Conservation (phyloP, 495 filamentous ascomycete species). For the Aspergillus saccharolyticus region DNA sequence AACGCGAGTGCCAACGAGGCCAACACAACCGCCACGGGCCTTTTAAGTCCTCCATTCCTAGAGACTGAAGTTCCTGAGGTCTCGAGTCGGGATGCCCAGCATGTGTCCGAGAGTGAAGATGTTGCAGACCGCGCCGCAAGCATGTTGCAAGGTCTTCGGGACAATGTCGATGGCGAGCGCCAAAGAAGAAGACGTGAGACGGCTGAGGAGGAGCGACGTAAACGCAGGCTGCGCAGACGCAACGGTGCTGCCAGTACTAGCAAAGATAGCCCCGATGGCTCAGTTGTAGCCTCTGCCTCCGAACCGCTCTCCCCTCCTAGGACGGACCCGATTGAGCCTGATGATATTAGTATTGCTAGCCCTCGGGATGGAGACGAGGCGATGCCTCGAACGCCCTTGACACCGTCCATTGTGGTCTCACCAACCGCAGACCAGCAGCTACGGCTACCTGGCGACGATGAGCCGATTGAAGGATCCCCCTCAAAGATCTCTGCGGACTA, state of each 20-base stretch:
- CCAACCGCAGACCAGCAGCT: conserved; percentile 24
- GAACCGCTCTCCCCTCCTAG: conserved; percentile 30
- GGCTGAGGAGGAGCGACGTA: conserved; percentile 64
- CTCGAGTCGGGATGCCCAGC: conserved; percentile 28
- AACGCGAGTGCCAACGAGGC: conserved; percentile 21
- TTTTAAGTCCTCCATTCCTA: conserved; percentile 33
- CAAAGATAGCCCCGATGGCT: conserved; percentile 43
- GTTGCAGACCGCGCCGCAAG: conserved; percentile 78
- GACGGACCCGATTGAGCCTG: conserved; percentile 21
- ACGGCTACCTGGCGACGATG: conserved; percentile 18
- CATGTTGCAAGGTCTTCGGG: conserved; percentile 74
- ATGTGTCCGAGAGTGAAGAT: conserved; percentile 60
- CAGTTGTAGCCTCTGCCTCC: conserved; percentile 28
- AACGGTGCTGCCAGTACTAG: conserved; percentile 42
- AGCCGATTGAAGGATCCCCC: conserved; percentile 22
- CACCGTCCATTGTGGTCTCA: conserved; percentile 40
- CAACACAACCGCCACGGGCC: conserved; percentile 27
- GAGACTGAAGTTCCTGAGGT: conserved; percentile 37
- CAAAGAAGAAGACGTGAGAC: conserved; percentile 60
- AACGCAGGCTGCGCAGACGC: conserved; percentile 54
- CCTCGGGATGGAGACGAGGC: conserved; percentile 24
- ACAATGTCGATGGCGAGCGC: conserved; percentile 54
- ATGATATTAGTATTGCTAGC: conserved; percentile 25
- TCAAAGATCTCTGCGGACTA: conserved; percentile 27
- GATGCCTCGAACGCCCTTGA: conserved; percentile 18